A percentile compares a stretch with the other conserved stretches of the same genome.
Conservation (phyloP, 1,284 basidiomycete genomes). For the Ceratobasidium sp. region DNA sequence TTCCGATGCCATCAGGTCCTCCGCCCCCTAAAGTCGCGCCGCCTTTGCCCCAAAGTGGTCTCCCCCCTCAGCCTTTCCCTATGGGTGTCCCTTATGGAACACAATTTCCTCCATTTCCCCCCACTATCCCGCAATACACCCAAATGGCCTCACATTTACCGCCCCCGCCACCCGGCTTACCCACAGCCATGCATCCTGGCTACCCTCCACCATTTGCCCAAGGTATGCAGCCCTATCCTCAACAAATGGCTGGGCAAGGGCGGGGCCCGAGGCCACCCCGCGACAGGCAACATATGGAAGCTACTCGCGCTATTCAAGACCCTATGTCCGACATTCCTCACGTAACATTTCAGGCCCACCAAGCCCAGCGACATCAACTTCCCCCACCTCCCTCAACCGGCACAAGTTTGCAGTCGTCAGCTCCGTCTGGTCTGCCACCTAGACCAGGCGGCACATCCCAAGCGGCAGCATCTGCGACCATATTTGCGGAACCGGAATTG, state of each 20-base stretch:
- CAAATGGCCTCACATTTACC: conserved; percentile 25
- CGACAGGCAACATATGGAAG: conserved; percentile 49
- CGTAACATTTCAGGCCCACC: conserved; percentile 56
- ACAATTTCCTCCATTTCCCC: conserved; percentile 49
- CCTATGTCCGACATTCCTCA: conserved; percentile 57
- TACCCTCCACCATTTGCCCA: conserved; percentile 45
- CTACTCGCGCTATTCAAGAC: conserved; percentile 55
- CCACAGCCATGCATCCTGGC: conserved; percentile 43
- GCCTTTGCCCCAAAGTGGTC: conserved; percentile 1
- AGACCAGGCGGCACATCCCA: conserved; percentile 48
- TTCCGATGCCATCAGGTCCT: conserved; percentile 53
- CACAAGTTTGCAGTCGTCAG: conserved; percentile 18
- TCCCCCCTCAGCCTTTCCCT: conserved; percentile 51
- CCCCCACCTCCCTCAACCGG: conserved; percentile 44
- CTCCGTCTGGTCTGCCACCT: conserved; percentile 29
- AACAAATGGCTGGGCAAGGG: conserved; percentile 34
- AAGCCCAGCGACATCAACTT: conserved; percentile 52
- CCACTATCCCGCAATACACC: conserved; percentile 45
- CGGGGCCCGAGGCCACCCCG: conserved; percentile 33
- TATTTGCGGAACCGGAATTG: conserved; percentile 85
- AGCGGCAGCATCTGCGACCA: conserved; percentile 68
- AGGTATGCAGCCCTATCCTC: conserved; percentile 36
- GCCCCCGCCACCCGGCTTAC: conserved; percentile 50
- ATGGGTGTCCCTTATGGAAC: conserved; percentile 50
- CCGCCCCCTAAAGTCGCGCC: conserved; percentile 30